Conservation (phyloP, 192 early-diverging fungal species). For the Chytriomyces hyalinus region DNA sequence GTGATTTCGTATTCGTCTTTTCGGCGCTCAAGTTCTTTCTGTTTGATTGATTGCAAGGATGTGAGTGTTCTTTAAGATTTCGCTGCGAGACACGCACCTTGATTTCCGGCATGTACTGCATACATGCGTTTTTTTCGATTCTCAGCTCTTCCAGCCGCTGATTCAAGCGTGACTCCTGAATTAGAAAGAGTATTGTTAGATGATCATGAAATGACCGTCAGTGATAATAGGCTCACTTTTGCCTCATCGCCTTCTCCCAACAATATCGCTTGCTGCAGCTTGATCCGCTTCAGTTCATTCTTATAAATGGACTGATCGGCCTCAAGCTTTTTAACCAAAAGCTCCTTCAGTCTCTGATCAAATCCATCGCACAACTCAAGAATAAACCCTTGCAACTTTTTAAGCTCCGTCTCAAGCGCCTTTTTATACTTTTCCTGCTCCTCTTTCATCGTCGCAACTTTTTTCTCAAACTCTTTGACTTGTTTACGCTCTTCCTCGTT, state of each 20-base stretch:
- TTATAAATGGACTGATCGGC: constrained; percentile 55
- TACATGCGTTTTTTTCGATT: constrained; percentile 41
- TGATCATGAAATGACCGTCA: neutral
- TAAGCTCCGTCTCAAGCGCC: constrained; percentile 66
- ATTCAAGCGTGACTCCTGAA: constrained; percentile 46
- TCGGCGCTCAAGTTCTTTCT: constrained; percentile 61
- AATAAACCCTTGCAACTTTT: constrained; percentile 59
- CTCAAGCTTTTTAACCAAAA: constrained; percentile 52
- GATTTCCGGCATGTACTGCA: constrained; percentile 59
- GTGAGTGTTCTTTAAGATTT: neutral
- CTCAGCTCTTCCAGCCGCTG: constrained; percentile 49
- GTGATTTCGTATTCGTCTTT: constrained; percentile 61
- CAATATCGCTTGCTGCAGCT: constrained; percentile 48
- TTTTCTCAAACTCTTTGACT: constrained; percentile 71
- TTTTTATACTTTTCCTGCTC: constrained; percentile 69
- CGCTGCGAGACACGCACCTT: constrained; percentile 38
- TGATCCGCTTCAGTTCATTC: constrained; percentile 55
- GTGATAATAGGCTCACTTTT: constrained; percentile 14
- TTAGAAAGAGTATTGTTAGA: constrained; percentile 17
- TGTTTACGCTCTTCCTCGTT: constrained; percentile 61
- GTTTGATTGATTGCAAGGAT: neutral
- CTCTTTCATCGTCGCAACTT: constrained; percentile 62
- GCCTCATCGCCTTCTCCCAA: constrained; percentile 53
- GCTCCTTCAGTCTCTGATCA: constrained; percentile 49
- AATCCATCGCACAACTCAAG: constrained; percentile 57